These are phyloP conservation scores for Vitis hybrid DNA, from an alignment of 177 flowering plant species.

Conservation along the genomic window DNA sequence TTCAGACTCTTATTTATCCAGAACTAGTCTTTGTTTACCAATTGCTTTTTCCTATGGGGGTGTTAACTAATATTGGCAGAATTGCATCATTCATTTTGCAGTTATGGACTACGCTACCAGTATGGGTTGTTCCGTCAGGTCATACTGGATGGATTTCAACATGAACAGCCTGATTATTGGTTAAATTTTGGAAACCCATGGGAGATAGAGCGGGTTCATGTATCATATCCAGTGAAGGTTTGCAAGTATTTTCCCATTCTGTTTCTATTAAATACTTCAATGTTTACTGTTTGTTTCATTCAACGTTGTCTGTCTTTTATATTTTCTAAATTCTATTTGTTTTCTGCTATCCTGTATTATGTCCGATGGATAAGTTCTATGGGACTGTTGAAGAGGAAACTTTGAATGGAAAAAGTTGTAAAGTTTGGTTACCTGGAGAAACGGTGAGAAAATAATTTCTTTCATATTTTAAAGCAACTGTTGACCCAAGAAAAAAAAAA, in stretches of 20 bases:
- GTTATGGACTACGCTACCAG: conserved; percentile 61
- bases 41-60: not conserved
- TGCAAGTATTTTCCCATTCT: conserved; percentile 18
- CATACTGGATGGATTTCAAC: conserved; percentile 57
- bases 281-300: not conserved
- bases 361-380: conserved; percentile 36
- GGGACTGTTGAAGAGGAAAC: conserved; percentile 49
- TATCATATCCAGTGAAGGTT: conserved; percentile 59
- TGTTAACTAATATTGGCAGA: not conserved
- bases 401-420: conserved; percentile 35
- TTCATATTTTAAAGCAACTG: not conserved
- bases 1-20: not conserved
- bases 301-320: not conserved
- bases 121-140: conserved; percentile 60
- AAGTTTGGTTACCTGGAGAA: conserved; percentile 62
- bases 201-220: conserved; percentile 64
- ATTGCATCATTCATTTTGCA: conserved; percentile 20
- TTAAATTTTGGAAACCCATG: conserved; percentile 63
- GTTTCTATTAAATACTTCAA: not conserved
- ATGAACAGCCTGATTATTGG: conserved; percentile 66
- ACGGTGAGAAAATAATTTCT: conserved; percentile 24
- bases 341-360: conserved; percentile 8
- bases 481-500: not conserved
- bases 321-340: not conserved
- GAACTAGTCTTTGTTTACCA: not conserved